Evolutionary conservation across 2,329 filamentous ascomycete species (phyloP).

Genomic region (Colletotrichum eleusines): DNA sequence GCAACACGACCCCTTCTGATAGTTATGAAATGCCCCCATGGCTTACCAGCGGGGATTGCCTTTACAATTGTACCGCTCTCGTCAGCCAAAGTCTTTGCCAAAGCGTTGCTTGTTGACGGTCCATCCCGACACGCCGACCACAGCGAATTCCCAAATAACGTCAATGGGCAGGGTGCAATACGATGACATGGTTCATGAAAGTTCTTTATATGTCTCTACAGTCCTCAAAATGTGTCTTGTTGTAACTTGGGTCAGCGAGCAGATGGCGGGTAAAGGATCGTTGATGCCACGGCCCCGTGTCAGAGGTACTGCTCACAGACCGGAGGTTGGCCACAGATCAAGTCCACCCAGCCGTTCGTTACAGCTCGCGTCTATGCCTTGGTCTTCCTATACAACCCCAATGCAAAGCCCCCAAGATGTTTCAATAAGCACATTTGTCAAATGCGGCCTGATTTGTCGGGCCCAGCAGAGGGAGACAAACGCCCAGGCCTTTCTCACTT

Average conservation of each 20-base stretch:
- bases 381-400: not conserved
- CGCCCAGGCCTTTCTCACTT: slow-evolving; percentile 27
- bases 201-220: not conserved
- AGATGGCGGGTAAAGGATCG: not conserved
- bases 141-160: slow-evolving; percentile 12
- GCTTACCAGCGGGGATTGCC: not conserved
- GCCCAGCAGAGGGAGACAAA: not conserved
- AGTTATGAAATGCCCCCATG: slow-evolving; percentile 1
- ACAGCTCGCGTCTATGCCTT: not conserved
- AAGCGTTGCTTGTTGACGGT: slow-evolving; percentile 16
- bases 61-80: slow-evolving; percentile 11
- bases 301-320: slow-evolving; percentile 16
- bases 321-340: not conserved
- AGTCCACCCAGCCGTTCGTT: not conserved
- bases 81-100: not conserved
- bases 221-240: slow-evolving; percentile 2
- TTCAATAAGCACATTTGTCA: slow-evolving; percentile 12
- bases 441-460: slow-evolving; percentile 11
- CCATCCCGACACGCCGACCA: not conserved
- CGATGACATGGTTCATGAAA: not conserved
- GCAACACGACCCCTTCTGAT: not conserved
- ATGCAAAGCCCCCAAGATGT: slow-evolving; percentile 21
- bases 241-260: not conserved
- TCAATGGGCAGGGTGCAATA: not conserved
- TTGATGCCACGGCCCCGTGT: slow-evolving; percentile 3